These are phyloP conservation scores for Candida freyschussii DNA, from an alignment of 1,139 yeast species.

Conservation along the genomic window DNA sequence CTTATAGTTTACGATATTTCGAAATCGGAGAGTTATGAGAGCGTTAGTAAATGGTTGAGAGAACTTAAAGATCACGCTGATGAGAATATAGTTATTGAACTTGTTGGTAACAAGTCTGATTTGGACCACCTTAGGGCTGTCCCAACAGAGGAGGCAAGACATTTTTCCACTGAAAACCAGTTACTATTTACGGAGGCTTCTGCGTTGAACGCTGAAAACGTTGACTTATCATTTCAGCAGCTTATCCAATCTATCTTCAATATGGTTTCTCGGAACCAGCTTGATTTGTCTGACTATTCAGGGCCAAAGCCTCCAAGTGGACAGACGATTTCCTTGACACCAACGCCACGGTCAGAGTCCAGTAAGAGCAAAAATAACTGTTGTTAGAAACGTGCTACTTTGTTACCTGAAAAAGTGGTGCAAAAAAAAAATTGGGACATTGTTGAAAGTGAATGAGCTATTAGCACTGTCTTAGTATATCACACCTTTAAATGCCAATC, in stretches of 20 bases:
- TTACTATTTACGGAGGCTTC: constrained; percentile 95
- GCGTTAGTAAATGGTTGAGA: constrained; percentile 90
- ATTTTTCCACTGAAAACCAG: constrained; percentile 91
- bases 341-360: constrained; percentile 80
- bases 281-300: constrained; percentile 62
- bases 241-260: constrained; percentile 89
- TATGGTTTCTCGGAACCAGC: constrained; percentile 81
- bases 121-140: constrained; percentile 94
- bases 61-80: constrained; percentile 97
- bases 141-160: constrained; percentile 95
- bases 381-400: no score
- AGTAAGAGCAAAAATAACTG: constrained; percentile 60
- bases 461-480: no score
- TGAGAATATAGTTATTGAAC: constrained; percentile 91
- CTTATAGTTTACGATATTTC: constrained; percentile 93
- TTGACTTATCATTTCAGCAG: constrained; percentile 90
- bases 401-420: no score
- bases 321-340: constrained; percentile 89
- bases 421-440: no score
- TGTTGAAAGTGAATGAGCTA: no score
- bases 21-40: constrained; percentile 88
- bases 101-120: constrained; percentile 96
- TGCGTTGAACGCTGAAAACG: constrained; percentile 92
- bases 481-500: no score
- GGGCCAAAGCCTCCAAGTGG: constrained; percentile 62